These are phyloP conservation scores for Trematosphaeria pertusa DNA, from an alignment of 2,329 filamentous ascomycete species.

Conservation along the genomic window DNA sequence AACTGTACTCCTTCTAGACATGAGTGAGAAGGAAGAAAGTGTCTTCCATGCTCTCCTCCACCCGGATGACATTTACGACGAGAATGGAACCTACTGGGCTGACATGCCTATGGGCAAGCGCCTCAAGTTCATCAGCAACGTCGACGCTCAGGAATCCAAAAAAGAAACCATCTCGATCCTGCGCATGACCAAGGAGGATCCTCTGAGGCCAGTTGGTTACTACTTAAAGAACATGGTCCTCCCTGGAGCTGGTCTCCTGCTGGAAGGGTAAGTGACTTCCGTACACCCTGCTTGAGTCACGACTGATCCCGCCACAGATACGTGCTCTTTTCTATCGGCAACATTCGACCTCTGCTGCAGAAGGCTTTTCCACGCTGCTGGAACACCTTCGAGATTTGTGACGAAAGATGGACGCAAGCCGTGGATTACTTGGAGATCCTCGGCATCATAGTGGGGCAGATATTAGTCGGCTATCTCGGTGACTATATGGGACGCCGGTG, in stretches of 20 bases:
- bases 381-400: conserved; percentile 70
- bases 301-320: conserved; percentile 63
- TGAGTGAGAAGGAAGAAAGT: conserved; percentile 65
- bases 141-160: conserved; percentile 73
- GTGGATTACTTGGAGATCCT: conserved; percentile 92
- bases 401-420: conserved; percentile 78
- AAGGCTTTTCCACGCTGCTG: conserved; percentile 81
- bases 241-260: conserved; percentile 86
- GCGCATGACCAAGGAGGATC: conserved; percentile 84
- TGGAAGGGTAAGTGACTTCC: conserved; percentile 67
- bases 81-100: conserved; percentile 89
- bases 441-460: conserved; percentile 91
- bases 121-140: conserved; percentile 74
- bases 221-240: conserved; percentile 92
- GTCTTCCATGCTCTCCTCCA: conserved; percentile 82
- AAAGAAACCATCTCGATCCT: conserved; percentile 73
- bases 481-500: conserved; percentile 88
- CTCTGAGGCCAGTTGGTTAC: conserved; percentile 80
- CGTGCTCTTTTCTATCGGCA: conserved; percentile 96
- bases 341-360: conserved; percentile 82
- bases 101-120: conserved; percentile 77
- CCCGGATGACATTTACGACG: conserved; percentile 86
- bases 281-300: not conserved
- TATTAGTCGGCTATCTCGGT: conserved; percentile 81
- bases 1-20: conserved; percentile 45